Evolutionary conservation across 2,329 filamentous ascomycete species (phyloP), one percentile per base, ranked within the genome.

Genomic region (Tolypocladium tropicale): DNA sequence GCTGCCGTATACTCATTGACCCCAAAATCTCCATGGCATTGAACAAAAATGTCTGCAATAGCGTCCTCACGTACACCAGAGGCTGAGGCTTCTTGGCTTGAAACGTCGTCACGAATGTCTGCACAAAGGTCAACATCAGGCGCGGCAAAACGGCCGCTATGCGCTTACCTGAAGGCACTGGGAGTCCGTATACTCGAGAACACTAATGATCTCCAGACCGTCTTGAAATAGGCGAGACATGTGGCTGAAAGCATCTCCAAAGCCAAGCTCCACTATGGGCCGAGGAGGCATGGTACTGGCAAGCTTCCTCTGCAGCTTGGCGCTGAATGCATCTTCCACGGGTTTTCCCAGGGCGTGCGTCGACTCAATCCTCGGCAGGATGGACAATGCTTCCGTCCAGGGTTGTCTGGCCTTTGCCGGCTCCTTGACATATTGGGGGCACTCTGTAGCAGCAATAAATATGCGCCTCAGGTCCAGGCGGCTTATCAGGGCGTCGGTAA

Each of bases 251-350:
- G 91, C 88, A 63, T 90, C 85, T 16, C 85, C 81, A 62, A 89
- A 87, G 30, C 81, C 82, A 3, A 92, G 76, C 54, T 90, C 80
- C 12, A 96, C 89, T 63, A 96, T 93, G 0, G 93, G 92, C 10
- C 93, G 82, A 9, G 94, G 94, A 4, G 94, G 94, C 64, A 96
- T 92, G 0, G 91, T 96, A 62, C 91, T 96, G 1, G 94, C 92
- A 34, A 99, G 78, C 60, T 88, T 88, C n/a, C 92, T 82, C 67
- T 99, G 94, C 39, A 97, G 80, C 67, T 96, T 95, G 28, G 84
- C 83, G 63, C 90, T 96, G 69, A 96, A 97, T 0, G 92, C 84
- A n/a, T 85, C 84, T 0, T 85, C 80, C 0, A 95, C 83, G 0
- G 82, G 70, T 53, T 78, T 83, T 0, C 83, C 88, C 3, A 93